These are phyloP conservation scores for Fusarium sp. DNA, from an alignment of 2,329 filamentous ascomycete species.

Conservation along the genomic window DNA sequence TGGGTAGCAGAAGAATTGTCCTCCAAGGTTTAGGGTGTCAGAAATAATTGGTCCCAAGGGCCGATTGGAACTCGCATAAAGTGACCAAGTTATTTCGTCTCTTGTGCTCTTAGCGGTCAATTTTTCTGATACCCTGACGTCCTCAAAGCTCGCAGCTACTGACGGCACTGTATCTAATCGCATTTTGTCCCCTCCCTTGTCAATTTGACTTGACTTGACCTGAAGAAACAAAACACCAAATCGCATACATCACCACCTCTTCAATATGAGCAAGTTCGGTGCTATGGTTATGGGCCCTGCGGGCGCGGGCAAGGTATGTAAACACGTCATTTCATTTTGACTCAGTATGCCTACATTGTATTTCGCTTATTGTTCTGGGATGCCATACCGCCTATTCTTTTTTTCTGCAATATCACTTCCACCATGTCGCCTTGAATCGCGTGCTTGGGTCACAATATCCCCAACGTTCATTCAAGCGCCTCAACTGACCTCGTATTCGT, in stretches of 20 bases:
- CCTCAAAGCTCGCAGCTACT: slow-evolving; percentile 14
- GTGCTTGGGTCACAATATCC: slow-evolving; percentile 23
- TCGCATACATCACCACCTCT: slow-evolving; percentile 16
- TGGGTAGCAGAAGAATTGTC: not conserved
- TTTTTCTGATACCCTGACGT: not conserved
- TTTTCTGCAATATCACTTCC: slow-evolving; percentile 20
- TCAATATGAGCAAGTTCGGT: slow-evolving; percentile 90
- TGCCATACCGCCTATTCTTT: slow-evolving; percentile 11
- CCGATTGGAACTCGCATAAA: not conserved
- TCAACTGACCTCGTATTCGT: slow-evolving; percentile 22
- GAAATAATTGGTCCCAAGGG: not conserved
- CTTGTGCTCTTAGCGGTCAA: not conserved
- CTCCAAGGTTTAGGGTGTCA: not conserved
- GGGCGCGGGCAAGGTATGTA: slow-evolving; percentile 85
- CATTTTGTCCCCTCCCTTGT: slow-evolving; percentile 23
- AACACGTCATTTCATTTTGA: slow-evolving; percentile 12
- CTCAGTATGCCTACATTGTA: slow-evolving; percentile 8
- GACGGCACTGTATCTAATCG: slow-evolving; percentile 7
- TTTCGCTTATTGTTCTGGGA: slow-evolving; percentile 13
- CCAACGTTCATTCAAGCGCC: slow-evolving; percentile 14
- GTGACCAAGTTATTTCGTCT: not conserved
- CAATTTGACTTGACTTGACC: slow-evolving; percentile 4
- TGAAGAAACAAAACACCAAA: slow-evolving; percentile 28
- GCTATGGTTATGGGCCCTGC: slow-evolving; percentile 96
- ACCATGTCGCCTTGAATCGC: slow-evolving; percentile 34